Conservation (phyloP, 495 filamentous ascomycete genomes). For the Annulohypoxylon nitens region DNA sequence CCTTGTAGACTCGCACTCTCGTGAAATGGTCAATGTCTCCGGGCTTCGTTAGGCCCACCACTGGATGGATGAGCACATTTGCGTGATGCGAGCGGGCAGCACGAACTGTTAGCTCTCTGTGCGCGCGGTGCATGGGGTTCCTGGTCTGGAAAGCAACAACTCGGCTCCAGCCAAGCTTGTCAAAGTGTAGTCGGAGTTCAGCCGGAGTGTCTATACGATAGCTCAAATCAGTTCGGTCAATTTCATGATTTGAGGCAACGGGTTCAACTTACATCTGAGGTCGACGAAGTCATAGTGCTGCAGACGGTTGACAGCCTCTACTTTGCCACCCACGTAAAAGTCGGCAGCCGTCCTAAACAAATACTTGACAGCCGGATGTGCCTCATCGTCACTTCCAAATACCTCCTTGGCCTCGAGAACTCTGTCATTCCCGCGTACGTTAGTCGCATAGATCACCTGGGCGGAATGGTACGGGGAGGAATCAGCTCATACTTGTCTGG, state of each 20-base stretch:
- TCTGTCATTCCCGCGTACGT: conserved; percentile 65
- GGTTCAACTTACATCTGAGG: conserved; percentile 78
- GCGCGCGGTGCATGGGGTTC: conserved; percentile 99
- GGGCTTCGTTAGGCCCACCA: conserved; percentile 97
- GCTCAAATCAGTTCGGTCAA: conserved; percentile 21
- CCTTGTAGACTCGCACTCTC: conserved; percentile 97
- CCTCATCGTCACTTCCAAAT: conserved; percentile 90
- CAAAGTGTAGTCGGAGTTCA: conserved; percentile 94
- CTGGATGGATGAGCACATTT: conserved; percentile 98
- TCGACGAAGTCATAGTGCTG: conserved; percentile 99
- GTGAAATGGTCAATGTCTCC: conserved; percentile 99
- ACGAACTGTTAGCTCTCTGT: conserved; percentile 96
- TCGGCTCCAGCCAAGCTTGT: conserved; percentile 97
- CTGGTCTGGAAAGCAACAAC: conserved; percentile 99
- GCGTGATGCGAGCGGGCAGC: conserved; percentile 94
- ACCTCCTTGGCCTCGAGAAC: conserved; percentile 89
- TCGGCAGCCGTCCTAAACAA: conserved; percentile 83
- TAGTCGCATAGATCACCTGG: conserved; percentile 47
- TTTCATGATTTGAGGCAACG: not conserved
- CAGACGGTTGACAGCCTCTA: conserved; percentile 92
- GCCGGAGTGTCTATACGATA: conserved; percentile 81
- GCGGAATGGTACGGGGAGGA: conserved; percentile 19
- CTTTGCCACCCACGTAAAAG: conserved; percentile 93
- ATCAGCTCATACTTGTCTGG: conserved; percentile 85
- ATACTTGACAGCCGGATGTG: conserved; percentile 93